Evolutionary conservation across 108 stramenopile species (phyloP), one percentile per base, ranked within the genome.

Genomic region (Ochromonas danica): DNA sequence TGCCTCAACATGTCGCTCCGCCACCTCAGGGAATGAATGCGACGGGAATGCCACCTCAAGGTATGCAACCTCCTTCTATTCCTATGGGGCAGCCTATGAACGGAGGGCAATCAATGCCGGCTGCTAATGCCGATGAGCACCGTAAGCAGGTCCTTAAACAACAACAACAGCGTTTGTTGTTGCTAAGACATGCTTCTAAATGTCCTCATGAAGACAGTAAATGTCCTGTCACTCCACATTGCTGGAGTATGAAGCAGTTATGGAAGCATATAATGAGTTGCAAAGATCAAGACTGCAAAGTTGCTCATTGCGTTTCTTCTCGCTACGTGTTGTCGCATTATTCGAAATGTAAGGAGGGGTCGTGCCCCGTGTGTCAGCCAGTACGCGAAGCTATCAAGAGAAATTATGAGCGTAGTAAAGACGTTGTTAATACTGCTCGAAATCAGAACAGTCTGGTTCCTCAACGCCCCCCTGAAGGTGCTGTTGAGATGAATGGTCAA

Each of bases 191-290:
- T 81, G 95, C 97, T 33, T 94, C 95, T 28, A 98, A 98, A 89
- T 98, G 97, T 77, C 91, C 90, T 0, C 90, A 89, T 62, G 93
- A 83, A 93, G 77, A 91, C 89, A 93, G 91, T 25, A 79, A 84
- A 40, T 98, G 97, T 82, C 89, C 88, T 25, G 87, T 90, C 6
- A 96, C 96, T n/a, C 95, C 93, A 38, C 94, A 94, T 84, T 99
- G 98, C 84, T 89, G 82, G 30, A 93, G 92, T 42, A 99, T 99
- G 98, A 99, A 99, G 83, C 85, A 89, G 41, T 81, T 99, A 35
- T 99, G 98, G 98, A 92, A 93, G 65, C 98, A 99, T 85, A 99
- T 99, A 87, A 95, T 95, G 79, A 91, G 90, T 62, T 98, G 98
- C 85, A 95, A 94, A 62, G 94, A 96, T 81, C 96, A 97, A 81